phyloP scores from a whole-genome alignment of 345 rosid genomes.

The Punica granatum region DNA sequence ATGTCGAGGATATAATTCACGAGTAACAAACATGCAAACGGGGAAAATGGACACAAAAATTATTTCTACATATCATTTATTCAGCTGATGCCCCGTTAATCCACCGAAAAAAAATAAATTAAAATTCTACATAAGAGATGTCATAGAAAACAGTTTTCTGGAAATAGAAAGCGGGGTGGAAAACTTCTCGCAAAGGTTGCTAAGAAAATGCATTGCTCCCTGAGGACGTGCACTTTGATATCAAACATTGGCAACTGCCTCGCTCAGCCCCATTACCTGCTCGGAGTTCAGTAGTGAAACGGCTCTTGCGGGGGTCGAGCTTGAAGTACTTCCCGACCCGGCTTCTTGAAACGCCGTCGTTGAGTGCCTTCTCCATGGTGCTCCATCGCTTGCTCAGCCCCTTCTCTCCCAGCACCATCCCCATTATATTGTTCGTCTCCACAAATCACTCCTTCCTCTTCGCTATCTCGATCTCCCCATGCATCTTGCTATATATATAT shows the following conservation, averaged over 20 bases:
- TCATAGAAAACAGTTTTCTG: not conserved
- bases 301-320: slow-evolving; percentile 53
- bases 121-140: not conserved
- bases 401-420: slow-evolving; percentile 1
- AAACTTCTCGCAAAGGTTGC: not conserved
- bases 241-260: not conserved
- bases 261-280: slow-evolving; percentile 32
- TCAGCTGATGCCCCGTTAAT: too few relatives aligned
- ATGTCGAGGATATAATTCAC: not conserved
- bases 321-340: slow-evolving; percentile 53
- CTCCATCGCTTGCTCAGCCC: slow-evolving; percentile 28
- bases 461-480: not conserved
- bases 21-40: too few relatives aligned
- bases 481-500: too few relatives aligned
- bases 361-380: slow-evolving; percentile 42
- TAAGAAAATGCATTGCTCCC: not conserved
- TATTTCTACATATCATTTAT: too few relatives aligned
- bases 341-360: slow-evolving; percentile 57
- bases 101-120: too few relatives aligned
- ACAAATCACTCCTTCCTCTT: not conserved
- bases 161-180: not conserved
- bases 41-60: too few relatives aligned
- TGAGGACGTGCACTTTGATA: not conserved
- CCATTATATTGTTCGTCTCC: too few relatives aligned
- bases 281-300: slow-evolving; percentile 68